Conservation (phyloP, 139 green algal genomes). For the Asterochloris sp. region DNA sequence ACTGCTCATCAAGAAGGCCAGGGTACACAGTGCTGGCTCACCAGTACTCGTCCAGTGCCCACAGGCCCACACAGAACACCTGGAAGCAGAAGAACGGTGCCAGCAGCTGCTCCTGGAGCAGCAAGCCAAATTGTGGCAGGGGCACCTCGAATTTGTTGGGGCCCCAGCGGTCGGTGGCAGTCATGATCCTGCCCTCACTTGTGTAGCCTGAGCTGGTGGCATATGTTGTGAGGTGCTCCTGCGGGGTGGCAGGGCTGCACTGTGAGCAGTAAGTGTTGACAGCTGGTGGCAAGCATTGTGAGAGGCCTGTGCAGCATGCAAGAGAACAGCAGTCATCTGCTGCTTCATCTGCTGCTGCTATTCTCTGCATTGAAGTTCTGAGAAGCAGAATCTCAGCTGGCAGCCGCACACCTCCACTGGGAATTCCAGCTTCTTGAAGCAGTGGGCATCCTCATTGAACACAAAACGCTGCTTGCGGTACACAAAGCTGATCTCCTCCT, state of each 20-base stretch:
- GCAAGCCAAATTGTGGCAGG: constrained; percentile 62
- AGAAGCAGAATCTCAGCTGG: too few relatives aligned
- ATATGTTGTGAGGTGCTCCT: constrained; percentile 63
- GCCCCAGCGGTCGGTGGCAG: constrained; percentile 61
- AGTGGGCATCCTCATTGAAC: constrained; percentile 33
- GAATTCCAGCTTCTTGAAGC: constrained; percentile 74
- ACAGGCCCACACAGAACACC: constrained; percentile 94
- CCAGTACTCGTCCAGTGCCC: constrained; percentile 93
- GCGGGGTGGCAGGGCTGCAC: neutral
- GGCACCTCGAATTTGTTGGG: constrained; percentile 73
- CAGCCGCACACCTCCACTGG: constrained; percentile 40
- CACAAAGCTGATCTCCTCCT: constrained; percentile 65
- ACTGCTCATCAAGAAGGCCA: too few relatives aligned
- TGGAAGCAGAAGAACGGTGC: constrained; percentile 98
- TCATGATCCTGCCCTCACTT: constrained; percentile 34
- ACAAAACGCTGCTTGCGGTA: constrained; percentile 79
- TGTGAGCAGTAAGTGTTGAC: neutral
- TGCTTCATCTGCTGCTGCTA: too few relatives aligned
- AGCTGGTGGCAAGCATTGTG: neutral
- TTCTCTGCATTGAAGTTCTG: too few relatives aligned
- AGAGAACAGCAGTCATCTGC: neutral
- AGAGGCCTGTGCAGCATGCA: neutral
- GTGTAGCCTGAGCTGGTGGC: constrained; percentile 37
- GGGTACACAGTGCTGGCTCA: constrained; percentile 17
- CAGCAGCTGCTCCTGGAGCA: constrained; percentile 91